Evolutionary conservation across 306 rosid species (phyloP).

Genomic region (Hippophae tibetana): DNA sequence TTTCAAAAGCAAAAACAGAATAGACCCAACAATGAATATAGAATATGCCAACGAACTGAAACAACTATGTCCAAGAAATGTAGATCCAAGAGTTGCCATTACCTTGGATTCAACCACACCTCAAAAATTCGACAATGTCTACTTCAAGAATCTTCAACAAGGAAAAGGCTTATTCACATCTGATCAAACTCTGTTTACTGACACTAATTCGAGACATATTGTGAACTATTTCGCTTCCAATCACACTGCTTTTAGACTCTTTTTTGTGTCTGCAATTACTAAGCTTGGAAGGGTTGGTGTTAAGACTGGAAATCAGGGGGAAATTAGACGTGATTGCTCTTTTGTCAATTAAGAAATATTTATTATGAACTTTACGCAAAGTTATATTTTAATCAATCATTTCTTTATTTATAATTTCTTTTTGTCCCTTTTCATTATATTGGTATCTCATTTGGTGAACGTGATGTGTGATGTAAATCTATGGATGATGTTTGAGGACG

Average conservation of each 20-base stretch:
- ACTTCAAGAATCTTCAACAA: slow-evolving; percentile 70
- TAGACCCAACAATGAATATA: slow-evolving; percentile 53
- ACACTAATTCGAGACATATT: slow-evolving; percentile 41
- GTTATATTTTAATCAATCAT: background rate
- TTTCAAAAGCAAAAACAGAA: slow-evolving; percentile 42
- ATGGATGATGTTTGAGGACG: no score
- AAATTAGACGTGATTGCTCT: slow-evolving; percentile 49
- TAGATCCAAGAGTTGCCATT: slow-evolving; percentile 48
- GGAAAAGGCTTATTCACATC: slow-evolving; percentile 74
- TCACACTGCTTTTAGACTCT: slow-evolving; percentile 41
- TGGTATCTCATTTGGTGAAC: no score
- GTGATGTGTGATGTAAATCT: no score
- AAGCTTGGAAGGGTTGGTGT: slow-evolving; percentile 65
- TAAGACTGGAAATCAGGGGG: slow-evolving; percentile 48
- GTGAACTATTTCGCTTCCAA: slow-evolving; percentile 64
- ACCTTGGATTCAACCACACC: slow-evolving; percentile 57
- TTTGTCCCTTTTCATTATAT: no score
- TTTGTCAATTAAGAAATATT: slow-evolving; percentile 31
- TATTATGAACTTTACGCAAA: background rate
- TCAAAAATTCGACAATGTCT: slow-evolving; percentile 47
- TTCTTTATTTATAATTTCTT: no score
- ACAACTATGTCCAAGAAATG: slow-evolving; percentile 44
- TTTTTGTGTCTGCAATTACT: slow-evolving; percentile 59
- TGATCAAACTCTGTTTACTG: slow-evolving; percentile 54
- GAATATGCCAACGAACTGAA: slow-evolving; percentile 43